phyloP scores from a whole-genome alignment of 208 protist genomes.

The Trichomonas vaginalis region DNA sequence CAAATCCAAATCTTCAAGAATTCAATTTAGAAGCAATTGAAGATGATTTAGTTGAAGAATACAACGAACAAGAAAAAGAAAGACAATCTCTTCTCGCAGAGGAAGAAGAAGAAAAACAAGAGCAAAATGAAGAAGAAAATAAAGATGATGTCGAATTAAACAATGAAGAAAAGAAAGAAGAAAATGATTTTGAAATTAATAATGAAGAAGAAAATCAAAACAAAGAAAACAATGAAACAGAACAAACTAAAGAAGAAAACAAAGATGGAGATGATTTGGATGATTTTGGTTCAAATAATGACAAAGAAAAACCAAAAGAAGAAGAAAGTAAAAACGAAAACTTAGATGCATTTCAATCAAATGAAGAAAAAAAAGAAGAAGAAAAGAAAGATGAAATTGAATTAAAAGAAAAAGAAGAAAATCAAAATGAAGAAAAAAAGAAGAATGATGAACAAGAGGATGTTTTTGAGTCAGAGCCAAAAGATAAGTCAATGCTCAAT shows the following conservation, averaged over 20 bases:
- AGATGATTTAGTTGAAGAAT: not conserved
- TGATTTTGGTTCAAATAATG: not conserved
- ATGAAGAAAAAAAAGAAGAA: not conserved
- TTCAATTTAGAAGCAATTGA: not conserved
- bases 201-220: not conserved
- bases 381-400: not conserved
- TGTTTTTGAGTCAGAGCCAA: no score
- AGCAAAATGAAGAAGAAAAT: not conserved
- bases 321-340: not conserved
- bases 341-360: no score
- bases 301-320: not conserved
- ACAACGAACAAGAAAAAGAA: not conserved
- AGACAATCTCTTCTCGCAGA: no score
- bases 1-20: not conserved
- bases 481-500: no score
- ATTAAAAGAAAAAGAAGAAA: no score
- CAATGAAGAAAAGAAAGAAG: not conserved
- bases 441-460: no score
- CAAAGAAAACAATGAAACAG: not conserved
- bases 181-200: not conserved
- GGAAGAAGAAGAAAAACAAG: not conserved
- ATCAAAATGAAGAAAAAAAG: no score
- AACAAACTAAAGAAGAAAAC: not conserved
- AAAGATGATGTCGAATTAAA: not conserved
- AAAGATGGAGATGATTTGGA: not conserved